Evolutionary conservation across 1,284 basidiomycete genomes (phyloP), one percentile per base, ranked within the genome.

Genomic region (Lentinula novae-zelandiae): DNA sequence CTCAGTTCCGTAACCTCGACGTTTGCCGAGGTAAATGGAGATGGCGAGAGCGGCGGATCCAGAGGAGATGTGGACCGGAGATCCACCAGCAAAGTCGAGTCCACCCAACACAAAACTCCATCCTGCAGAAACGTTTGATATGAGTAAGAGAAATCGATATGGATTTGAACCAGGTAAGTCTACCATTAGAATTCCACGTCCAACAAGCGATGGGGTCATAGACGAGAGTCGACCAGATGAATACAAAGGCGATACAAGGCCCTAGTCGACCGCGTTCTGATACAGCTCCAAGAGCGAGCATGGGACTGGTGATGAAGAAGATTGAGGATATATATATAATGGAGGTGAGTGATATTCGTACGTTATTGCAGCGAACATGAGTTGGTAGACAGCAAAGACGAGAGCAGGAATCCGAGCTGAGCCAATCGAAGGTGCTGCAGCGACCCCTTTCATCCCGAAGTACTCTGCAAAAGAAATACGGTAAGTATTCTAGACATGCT

Each of bases 71-170:
- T 97, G 95, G 53, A 98, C 95, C 49, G 96, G 95, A 12, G 94
- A 95, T 64, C 96, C 96, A 53, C 96, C 96, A n/a, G 96, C 95
- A 66, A 95, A 96, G 73, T 96, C 94, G 66, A 95, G 89, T 46
- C 90, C 92, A 8, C 93, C 93, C 56, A 93, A 76, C 31, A 81
- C 67, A 71, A 79, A 86, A 1, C 87, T 87, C 96, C 96, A 98
- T 27, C 96, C 36, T 44, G 13, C 10, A n/a, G 1, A 5, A 33
- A 34, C 13, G 42, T 20, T 33, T 34, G 17, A 20, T 36, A 3
- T 27, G n/a, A 38, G 31, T 12, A 38, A 20, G 12, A n/a, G n/a
- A n/a, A 20, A 9, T 53, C 8, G 12, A 34, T 34, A 15, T 51
- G 5, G 10, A n/a, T 6, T 13, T 20, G 33, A n/a, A 20, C 20